Percentiles rank a stretch among this genome's conserved stretches.
Conservation (phyloP, 1,284 basidiomycete genomes). For the Sporisorium reilianum region DNA sequence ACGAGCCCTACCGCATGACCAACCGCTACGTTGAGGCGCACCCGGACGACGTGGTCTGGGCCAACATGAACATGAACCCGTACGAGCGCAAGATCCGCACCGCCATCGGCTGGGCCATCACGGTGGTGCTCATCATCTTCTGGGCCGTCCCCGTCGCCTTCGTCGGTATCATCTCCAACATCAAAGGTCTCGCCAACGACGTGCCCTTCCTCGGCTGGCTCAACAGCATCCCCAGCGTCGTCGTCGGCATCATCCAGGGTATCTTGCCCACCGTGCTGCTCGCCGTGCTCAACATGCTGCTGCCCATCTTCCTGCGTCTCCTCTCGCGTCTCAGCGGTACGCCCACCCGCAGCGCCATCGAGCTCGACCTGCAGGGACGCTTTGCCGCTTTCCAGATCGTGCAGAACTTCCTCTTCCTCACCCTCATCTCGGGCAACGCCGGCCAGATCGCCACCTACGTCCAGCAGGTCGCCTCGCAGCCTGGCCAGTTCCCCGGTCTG, state of each 20-base stretch:
- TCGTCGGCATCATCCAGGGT: slow-evolving; percentile 80
- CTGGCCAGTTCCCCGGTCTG: slow-evolving; percentile 52
- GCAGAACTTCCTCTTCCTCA: slow-evolving; percentile 68
- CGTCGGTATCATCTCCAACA: slow-evolving; percentile 86
- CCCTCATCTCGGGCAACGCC: slow-evolving; percentile 59
- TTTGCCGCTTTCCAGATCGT: slow-evolving; percentile 87
- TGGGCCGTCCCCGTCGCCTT: slow-evolving; percentile 76
- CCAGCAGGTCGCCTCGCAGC: slow-evolving; percentile 28
- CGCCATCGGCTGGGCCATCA: slow-evolving; percentile 72
- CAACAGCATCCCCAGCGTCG: slow-evolving; percentile 73
- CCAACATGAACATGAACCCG: slow-evolving; percentile 85
- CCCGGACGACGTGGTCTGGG: slow-evolving; percentile 84
- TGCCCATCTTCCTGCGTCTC: slow-evolving; percentile 86
- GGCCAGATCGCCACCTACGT: slow-evolving; percentile 54
- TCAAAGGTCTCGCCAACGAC: slow-evolving; percentile 77
- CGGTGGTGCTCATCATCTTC: slow-evolving; percentile 76
- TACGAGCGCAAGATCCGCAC: slow-evolving; percentile 81
- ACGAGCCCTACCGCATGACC: slow-evolving; percentile 64
- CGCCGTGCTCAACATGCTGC: slow-evolving; percentile 88
- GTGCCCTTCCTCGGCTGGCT: slow-evolving; percentile 86
- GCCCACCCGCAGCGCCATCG: slow-evolving; percentile 82
- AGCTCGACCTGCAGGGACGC: slow-evolving; percentile 88
- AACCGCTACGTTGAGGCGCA: slow-evolving; percentile 58
- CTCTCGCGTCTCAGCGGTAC: slow-evolving; percentile 83
- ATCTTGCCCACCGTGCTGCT: slow-evolving; percentile 85